Percentiles rank a stretch among this genome's conserved stretches.
Conservation (phyloP, 2,329 filamentous ascomycete genomes). For the Chrysoporthe austroafricana region DNA sequence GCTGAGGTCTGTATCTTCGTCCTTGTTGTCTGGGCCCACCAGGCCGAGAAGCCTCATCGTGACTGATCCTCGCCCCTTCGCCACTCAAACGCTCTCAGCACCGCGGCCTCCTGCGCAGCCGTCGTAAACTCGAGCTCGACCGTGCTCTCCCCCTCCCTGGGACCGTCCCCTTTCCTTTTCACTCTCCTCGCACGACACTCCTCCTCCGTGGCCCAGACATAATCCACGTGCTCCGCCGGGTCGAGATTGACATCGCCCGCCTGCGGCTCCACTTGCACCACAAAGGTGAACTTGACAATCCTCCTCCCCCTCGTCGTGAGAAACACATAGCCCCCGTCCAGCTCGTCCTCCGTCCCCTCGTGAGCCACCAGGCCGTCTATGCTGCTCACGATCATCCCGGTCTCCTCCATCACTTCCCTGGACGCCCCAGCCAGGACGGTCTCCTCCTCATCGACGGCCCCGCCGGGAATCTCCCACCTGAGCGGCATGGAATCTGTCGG, state of each 20-base stretch:
- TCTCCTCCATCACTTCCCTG: conserved; percentile 49
- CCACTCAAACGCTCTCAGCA: conserved; percentile 32
- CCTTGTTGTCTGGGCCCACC: no score
- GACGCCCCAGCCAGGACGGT: conserved; percentile 42
- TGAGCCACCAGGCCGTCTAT: conserved; percentile 31
- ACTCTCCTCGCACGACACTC: conserved; percentile 34
- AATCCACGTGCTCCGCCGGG: conserved; percentile 40
- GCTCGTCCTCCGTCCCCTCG: conserved; percentile 21
- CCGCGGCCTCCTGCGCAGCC: conserved; percentile 29
- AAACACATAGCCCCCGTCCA: conserved; percentile 32
- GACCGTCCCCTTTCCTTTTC: not conserved
- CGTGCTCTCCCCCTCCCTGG: conserved; percentile 12
- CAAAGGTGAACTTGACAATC: conserved; percentile 36
- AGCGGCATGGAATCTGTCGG: conserved; percentile 44
- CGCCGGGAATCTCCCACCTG: conserved; percentile 48
- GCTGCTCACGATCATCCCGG: conserved; percentile 38
- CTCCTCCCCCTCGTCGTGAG: conserved; percentile 32
- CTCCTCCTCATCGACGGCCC: conserved; percentile 43
- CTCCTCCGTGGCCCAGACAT: conserved; percentile 41
- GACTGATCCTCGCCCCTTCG: not conserved
- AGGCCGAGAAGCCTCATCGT: not conserved
- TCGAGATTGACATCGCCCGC: conserved; percentile 35
- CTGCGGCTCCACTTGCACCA: conserved; percentile 32
- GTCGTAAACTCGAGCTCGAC: conserved; percentile 33
- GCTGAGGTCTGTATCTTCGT: not conserved